These are phyloP conservation scores for Ramularia endophylla DNA, from an alignment of 2,329 filamentous ascomycete species.

Conservation along the genomic window DNA sequence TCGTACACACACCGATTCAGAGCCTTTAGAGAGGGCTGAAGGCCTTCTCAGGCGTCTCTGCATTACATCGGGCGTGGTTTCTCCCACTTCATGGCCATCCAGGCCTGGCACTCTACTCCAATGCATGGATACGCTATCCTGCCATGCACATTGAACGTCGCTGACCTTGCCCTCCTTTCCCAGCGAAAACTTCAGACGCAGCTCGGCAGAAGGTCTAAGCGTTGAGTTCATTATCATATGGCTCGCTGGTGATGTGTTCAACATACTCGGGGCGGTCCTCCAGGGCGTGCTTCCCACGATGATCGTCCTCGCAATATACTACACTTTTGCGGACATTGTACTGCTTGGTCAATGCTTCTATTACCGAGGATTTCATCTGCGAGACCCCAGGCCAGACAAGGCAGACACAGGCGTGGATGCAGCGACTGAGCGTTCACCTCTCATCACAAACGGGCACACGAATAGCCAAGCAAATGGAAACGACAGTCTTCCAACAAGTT, in stretches of 20 bases:
- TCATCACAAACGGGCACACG: conserved; percentile 29
- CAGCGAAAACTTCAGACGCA: conserved; percentile 74
- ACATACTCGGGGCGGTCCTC: conserved; percentile 84
- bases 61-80: too few relatives aligned
- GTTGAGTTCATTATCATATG: conserved; percentile 90
- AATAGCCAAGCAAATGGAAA: conserved; percentile 20
- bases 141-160: too few relatives aligned
- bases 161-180: too few relatives aligned
- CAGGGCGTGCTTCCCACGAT: conserved; percentile 93
- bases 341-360: conserved; percentile 89
- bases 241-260: conserved; percentile 91
- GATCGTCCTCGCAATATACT: conserved; percentile 44
- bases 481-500: conserved; percentile 1
- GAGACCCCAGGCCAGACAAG: conserved; percentile 55
- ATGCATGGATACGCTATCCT: too few relatives aligned
- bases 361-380: conserved; percentile 81
- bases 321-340: conserved; percentile 86
- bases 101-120: too few relatives aligned
- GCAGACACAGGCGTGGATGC: conserved; percentile 17
- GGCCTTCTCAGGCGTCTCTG: too few relatives aligned
- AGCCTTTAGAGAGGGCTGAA: too few relatives aligned
- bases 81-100: too few relatives aligned
- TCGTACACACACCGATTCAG: too few relatives aligned
- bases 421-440: conserved; percentile 30
- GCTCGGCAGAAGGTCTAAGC: conserved; percentile 80